Evolutionary conservation across 192 early-diverging fungal species (phyloP).

Genomic region (Backusella tuberculispora): DNA sequence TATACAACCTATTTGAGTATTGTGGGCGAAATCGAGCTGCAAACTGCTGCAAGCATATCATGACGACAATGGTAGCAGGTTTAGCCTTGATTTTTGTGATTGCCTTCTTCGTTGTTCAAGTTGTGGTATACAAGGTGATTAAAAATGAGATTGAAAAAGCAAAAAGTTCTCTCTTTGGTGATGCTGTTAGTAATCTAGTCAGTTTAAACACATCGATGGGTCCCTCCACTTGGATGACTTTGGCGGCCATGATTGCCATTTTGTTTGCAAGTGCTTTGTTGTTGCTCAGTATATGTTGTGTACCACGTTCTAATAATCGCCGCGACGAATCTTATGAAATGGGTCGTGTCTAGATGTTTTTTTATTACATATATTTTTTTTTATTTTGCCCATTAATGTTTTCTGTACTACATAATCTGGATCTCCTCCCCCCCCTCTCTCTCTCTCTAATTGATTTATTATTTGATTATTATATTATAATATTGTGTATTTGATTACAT

Average conservation of each 20-base stretch:
- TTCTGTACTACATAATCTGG: not conserved
- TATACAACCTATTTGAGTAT: not conserved
- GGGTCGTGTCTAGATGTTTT: conserved; percentile 1
- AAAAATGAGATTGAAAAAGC: conserved; percentile 15
- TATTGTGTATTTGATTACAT: conserved; percentile 15
- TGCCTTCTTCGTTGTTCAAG: conserved; percentile 5
- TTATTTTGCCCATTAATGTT: not conserved
- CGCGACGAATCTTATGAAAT: conserved; percentile 13
- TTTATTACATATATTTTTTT: not conserved
- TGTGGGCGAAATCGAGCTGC: not conserved
- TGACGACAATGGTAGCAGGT: not conserved
- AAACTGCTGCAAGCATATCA: conserved; percentile 10
- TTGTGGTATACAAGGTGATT: not conserved
- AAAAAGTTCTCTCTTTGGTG: not conserved
- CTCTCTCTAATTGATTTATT: conserved; percentile 2
- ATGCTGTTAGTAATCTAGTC: not conserved
- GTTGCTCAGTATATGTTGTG: conserved; percentile 11
- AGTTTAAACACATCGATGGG: not conserved
- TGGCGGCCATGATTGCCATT: not conserved
- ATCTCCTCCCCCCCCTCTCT: not conserved
- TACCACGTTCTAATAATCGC: not conserved
- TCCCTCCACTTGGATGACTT: not conserved
- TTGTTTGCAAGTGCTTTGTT: not conserved
- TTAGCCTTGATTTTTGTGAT: conserved; percentile 13
- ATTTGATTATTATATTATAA: conserved; percentile 11